These are phyloP conservation scores for Inga leiocalycina DNA, from an alignment of 306 rosid genomes.

Conservation along the genomic window DNA sequence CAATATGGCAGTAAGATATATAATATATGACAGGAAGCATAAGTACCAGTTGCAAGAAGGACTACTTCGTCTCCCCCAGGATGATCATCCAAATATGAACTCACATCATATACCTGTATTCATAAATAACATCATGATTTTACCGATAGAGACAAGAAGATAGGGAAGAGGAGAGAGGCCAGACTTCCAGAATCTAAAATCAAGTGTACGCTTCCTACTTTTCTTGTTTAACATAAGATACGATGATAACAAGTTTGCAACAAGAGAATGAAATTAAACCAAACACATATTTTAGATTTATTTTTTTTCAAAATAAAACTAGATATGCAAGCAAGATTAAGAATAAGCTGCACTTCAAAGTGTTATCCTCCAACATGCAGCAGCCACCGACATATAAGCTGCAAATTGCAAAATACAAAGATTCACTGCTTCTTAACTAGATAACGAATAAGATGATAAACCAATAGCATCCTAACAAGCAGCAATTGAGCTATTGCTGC, in stretches of 20 bases:
- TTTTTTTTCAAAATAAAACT: background rate
- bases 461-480: background rate
- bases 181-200: background rate
- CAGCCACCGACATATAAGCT: background rate
- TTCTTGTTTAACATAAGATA: background rate
- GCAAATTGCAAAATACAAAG: background rate
- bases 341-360: background rate
- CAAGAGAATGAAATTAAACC: background rate
- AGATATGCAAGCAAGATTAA: background rate
- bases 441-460: background rate
- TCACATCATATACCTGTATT: slow-evolving; percentile 75
- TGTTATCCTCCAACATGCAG: background rate
- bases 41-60: slow-evolving; percentile 69
- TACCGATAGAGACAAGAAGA: slow-evolving; percentile 4
- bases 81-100: slow-evolving; percentile 84
- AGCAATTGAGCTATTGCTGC: background rate
- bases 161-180: background rate
- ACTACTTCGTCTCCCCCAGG: slow-evolving; percentile 94
- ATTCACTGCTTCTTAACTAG: background rate
- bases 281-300: background rate
- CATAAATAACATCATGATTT: slow-evolving; percentile 4
- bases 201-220: background rate
- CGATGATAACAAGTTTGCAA: background rate
- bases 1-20: slow-evolving; percentile 1
- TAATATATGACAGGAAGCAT: slow-evolving; percentile 21